Percentiles rank a stretch among this genome's conserved stretches.
Evolutionary conservation across 768 basidiomycete species (phyloP).

Genomic region (Lactarius pseudohatsudake): DNA sequence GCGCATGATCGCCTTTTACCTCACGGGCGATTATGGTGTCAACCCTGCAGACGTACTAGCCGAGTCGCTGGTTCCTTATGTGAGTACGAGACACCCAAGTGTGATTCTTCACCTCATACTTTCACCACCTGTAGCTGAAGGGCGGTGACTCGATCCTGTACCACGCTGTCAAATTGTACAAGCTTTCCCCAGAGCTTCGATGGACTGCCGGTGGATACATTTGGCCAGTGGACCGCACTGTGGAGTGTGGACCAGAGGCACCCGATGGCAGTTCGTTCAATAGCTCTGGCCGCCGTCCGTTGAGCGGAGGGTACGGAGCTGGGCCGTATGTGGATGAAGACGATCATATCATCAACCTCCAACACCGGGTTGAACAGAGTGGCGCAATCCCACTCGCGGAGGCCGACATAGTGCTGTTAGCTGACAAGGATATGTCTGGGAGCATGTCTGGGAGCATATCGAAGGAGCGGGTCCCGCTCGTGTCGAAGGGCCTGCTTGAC

Average conservation of each 20-base stretch:
- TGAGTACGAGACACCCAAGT: constrained; percentile 39
- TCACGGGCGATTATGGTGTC: constrained; percentile 65
- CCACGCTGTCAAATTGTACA: constrained; percentile 74
- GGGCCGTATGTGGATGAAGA: constrained; percentile 40
- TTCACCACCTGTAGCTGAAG: constrained; percentile 52
- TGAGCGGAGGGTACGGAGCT: constrained; percentile 46
- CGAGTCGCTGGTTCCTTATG: constrained; percentile 67
- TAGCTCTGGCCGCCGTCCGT: constrained; percentile 40
- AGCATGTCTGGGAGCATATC: constrained; percentile 48
- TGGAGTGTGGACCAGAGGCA: constrained; percentile 56
- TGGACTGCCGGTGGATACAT: constrained; percentile 84
- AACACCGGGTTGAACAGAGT: constrained; percentile 59
- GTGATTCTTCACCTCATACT: constrained; percentile 3
- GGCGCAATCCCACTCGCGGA: constrained; percentile 65
- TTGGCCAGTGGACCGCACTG: constrained; percentile 71
- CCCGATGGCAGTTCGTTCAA: constrained; percentile 35
- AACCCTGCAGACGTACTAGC: constrained; percentile 70
- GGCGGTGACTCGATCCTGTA: constrained; percentile 75
- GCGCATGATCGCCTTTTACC: constrained; percentile 68
- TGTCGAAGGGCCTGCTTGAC: constrained; percentile 63
- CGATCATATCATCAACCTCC: constrained; percentile 40
- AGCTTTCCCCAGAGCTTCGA: constrained; percentile 69
- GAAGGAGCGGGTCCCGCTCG: constrained; percentile 68
- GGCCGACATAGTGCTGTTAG: constrained; percentile 59
- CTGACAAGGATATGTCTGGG: constrained; percentile 48